Base-by-base conservation (phyloP, 495 filamentous ascomycete genomes). In the Gamarada debralockiae region DNA sequence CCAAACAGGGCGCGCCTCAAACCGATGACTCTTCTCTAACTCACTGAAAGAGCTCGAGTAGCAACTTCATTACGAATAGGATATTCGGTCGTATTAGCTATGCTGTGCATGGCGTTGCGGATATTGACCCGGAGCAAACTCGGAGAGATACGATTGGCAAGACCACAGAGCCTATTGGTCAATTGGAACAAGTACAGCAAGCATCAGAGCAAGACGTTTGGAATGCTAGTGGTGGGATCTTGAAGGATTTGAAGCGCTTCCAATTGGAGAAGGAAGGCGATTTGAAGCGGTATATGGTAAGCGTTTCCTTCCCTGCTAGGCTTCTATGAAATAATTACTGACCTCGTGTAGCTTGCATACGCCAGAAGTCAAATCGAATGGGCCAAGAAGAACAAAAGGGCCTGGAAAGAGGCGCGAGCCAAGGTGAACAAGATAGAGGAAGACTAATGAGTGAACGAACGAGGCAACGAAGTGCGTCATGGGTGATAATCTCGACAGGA, bases 311-410 rank as follows among this genome's bases (percentile, higher is more conserved):
- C n/a, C n/a, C n/a, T n/a, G n/a, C n/a, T n/a, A n/a, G n/a, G n/a
- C n/a, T n/a, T n/a, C n/a, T n/a, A n/a, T n/a, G n/a, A n/a, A n/a
- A n/a, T n/a, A n/a, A n/a, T n/a, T n/a, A 2, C 58, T 72, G 55
- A 65, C 48, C 52, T 6, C 3, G 31, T 13, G 17, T 52, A 97
- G 92, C 79, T 96, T 57, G 87, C 90, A 40, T 98, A 96, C 64
- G 93, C 93, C 10, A 86, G 83, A 63, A 92, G 86, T 66, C 93
- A 98, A 65, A 85, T 98, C 52, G 90, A 97, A 67, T 98, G 93
- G 93, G 95, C 93, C n/a, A 90, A 85, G 67, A 93, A 93, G 73
- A 97, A 92, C 61, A 83, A 93, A 59, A 91, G 95, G 62, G 89
- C 89, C 2, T 98, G 93, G 93, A 89, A 91, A 60, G 92, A 97